Evolutionary conservation across 169 alveolate species (phyloP).

Genomic region (Eimeria praecox): DNA sequence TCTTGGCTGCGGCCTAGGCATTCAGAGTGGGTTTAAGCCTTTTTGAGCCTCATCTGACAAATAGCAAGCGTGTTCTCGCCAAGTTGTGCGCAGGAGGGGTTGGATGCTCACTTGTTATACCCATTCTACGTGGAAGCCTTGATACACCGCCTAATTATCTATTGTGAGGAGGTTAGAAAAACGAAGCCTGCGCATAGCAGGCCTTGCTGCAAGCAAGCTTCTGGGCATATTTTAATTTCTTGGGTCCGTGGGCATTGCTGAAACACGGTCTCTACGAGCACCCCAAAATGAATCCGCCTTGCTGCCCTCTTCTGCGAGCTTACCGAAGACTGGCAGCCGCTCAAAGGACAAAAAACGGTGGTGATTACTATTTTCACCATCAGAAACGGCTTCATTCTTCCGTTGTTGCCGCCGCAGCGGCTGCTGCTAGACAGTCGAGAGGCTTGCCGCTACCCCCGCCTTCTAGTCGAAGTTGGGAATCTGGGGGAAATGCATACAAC

Average conservation of each 20-base stretch:
- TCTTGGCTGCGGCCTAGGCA: constrained; percentile 38
- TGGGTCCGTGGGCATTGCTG: neutral
- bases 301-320: constrained; percentile 4
- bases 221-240: neutral
- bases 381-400: neutral
- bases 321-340: constrained; percentile 5
- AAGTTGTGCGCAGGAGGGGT: neutral
- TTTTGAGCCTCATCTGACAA: neutral
- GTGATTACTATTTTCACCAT: neutral
- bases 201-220: neutral
- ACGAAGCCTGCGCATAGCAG: neutral
- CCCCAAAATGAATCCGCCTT: neutral
- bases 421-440: neutral
- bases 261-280: neutral
- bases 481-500: neutral
- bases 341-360: neutral
- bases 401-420: neutral
- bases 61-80: neutral
- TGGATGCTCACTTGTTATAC: neutral
- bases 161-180: neutral
- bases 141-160: neutral
- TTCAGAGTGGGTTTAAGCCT: neutral
- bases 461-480: neutral
- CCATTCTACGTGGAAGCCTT: neutral
- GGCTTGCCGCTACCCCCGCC: neutral